Evolutionary conservation across 257 asterid species (phyloP), one percentile per base, ranked within the genome.

Genomic region (Solanum boliviense): DNA sequence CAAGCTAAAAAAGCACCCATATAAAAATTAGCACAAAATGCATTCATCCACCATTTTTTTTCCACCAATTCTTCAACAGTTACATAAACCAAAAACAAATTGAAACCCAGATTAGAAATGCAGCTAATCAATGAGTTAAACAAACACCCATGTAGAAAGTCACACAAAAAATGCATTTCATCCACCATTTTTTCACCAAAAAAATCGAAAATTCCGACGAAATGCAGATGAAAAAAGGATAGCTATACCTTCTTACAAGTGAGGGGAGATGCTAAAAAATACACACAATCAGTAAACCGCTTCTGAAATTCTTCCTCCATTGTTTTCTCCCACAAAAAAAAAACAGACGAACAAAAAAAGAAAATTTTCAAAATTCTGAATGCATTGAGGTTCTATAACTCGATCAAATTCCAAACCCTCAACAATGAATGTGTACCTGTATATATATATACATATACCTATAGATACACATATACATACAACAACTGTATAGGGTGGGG

Each of bases 241-340:
- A 46, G 16, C n/a, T 21, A 35, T 7, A 95, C 99, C 98, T 95
- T 96, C 89, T 96, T 96, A 96, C 99, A 96, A 88, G 99, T 96
- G 89, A 96, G 93, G 86, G 99, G 99, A 20, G 98, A 96, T 5
- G 99, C 99, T 16, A 96, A 93, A 90, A 96, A 96, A 94, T 96
- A 96, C 60, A 96, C 98, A 89, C 99, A 95, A 89, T 96, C 98
- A 70, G 98, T 95, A 92, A 92, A 94, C 41, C 96, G 90, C 91
- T 93, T 96, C 60, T 89, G 92, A 84, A 92, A 93, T 87, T 93
- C 98, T 72, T 95, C 98, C 83, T 93, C 96, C 91, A 88, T 89
- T n/a, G 60, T 39, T 4, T 2, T 12, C 36, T 25, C n/a, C 18
- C 29, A 2, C 38, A 35, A 35, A 35, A 35, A 38, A 2, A 16